These are phyloP conservation scores for Rhizopogon sp. DNA, from an alignment of 768 basidiomycete genomes.

Conservation along the genomic window DNA sequence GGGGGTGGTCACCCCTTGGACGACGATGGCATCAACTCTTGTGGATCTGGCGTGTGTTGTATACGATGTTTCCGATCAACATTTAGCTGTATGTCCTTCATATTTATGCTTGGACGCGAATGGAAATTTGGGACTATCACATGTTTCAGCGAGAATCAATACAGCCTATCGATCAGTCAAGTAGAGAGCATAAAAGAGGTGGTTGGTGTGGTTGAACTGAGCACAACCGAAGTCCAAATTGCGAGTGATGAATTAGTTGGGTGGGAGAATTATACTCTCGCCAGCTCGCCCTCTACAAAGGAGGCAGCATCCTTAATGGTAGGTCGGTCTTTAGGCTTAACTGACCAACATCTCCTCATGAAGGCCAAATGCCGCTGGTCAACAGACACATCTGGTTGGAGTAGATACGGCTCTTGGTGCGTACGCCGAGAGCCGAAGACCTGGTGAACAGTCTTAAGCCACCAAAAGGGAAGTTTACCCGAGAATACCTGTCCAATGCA, in stretches of 20 bases:
- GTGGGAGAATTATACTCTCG: background rate
- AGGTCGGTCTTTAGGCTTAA: background rate
- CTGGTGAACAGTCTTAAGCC: background rate
- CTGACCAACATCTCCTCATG: background rate
- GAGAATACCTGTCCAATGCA: background rate
- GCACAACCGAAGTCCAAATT: background rate
- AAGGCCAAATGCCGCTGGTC: background rate
- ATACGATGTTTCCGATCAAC: too few species aligned
- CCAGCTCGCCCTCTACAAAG: background rate
- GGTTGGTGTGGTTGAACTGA: too few species aligned
- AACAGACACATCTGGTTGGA: background rate
- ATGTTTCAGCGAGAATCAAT: too few species aligned
- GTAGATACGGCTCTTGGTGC: background rate
- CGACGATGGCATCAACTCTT: too few species aligned
- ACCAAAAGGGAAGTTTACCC: background rate
- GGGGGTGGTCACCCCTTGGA: too few species aligned
- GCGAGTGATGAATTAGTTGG: background rate
- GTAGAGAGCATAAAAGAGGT: too few species aligned
- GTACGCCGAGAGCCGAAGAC: background rate
- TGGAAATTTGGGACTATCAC: too few species aligned
- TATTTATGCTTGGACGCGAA: too few species aligned
- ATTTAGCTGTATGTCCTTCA: too few species aligned
- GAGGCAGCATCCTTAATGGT: background rate
- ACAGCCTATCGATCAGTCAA: too few species aligned
- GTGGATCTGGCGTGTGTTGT: too few species aligned